A percentile compares a stretch with the other conserved stretches of the same genome.
Evolutionary conservation across 352 stramenopile genomes (phyloP).

Genomic region (Blastocystis sp.): DNA sequence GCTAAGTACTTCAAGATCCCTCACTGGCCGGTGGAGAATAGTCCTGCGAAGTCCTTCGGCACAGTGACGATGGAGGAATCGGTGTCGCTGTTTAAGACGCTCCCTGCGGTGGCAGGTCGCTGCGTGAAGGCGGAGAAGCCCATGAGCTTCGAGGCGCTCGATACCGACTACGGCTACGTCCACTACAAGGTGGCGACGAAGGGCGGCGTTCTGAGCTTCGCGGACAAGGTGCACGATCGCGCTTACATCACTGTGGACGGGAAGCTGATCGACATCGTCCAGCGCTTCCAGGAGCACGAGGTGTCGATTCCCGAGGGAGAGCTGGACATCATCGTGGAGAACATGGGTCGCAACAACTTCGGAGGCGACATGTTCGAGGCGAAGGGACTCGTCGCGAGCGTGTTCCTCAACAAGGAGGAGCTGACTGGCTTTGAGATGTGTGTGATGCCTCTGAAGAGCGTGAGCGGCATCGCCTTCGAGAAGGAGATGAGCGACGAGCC

Average conservation of each 20-base stretch:
- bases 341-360: conserved; percentile 61
- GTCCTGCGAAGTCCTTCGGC: not conserved
- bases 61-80: not conserved
- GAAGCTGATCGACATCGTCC: conserved; percentile 40
- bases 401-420: not conserved
- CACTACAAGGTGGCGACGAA: conserved; percentile 55
- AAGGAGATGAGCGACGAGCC: not conserved
- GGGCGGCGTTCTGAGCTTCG: conserved; percentile 20
- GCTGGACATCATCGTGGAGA: conserved; percentile 60
- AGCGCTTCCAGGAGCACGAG: conserved; percentile 21
- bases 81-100: conserved; percentile 1
- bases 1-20: conserved; percentile 18
- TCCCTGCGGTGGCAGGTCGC: conserved; percentile 26
- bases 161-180: conserved; percentile 58
- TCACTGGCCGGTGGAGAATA: conserved; percentile 43
- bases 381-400: conserved; percentile 48
- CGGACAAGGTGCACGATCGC: conserved; percentile 55
- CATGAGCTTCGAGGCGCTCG: conserved; percentile 54
- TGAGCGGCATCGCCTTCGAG: not conserved
- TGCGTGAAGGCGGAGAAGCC: conserved; percentile 18
- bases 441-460: conserved; percentile 44
- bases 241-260: conserved; percentile 57
- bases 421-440: conserved; percentile 43
- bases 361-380: conserved; percentile 50
- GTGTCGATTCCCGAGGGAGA: not conserved